Evolutionary conservation across 148 eudicot species (phyloP).

Genomic region (Arctostaphylos glauca): DNA sequence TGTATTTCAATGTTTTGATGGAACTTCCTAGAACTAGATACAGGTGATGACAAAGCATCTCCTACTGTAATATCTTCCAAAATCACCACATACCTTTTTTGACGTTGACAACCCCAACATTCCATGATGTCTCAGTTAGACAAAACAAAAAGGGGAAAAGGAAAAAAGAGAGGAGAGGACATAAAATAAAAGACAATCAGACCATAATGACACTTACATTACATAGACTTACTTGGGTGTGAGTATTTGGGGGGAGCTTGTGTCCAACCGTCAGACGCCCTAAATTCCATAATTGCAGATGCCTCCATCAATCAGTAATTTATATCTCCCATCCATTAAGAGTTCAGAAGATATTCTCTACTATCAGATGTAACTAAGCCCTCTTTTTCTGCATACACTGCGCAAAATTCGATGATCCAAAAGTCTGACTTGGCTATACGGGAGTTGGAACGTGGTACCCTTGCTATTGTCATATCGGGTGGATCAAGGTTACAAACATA

Average conservation of each 20-base stretch:
- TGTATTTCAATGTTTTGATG: neutral
- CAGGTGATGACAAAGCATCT: neutral
- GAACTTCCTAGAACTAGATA: slow-evolving; percentile 3
- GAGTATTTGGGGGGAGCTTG: neutral
- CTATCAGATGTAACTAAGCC: neutral
- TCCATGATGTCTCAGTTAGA: neutral
- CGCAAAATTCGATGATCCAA: neutral
- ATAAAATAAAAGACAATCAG: neutral
- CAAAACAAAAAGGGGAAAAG: neutral
- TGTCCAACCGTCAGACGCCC: neutral
- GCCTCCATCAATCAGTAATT: neutral
- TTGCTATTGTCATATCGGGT: neutral
- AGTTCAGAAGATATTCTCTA: neutral
- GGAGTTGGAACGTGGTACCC: neutral
- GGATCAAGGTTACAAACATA: neutral
- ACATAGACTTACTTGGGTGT: neutral
- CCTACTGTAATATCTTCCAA: neutral
- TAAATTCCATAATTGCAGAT: neutral
- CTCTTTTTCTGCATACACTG: neutral
- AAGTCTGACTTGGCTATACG: neutral
- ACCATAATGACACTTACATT: neutral
- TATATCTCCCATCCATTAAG: neutral
- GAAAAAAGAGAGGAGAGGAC: neutral
- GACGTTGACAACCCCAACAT: neutral
- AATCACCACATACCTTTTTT: neutral